Percentiles rank a stretch among this genome's conserved stretches.
Conservation (phyloP, 1,284 basidiomycete genomes). For the Moniliella sp. region DNA sequence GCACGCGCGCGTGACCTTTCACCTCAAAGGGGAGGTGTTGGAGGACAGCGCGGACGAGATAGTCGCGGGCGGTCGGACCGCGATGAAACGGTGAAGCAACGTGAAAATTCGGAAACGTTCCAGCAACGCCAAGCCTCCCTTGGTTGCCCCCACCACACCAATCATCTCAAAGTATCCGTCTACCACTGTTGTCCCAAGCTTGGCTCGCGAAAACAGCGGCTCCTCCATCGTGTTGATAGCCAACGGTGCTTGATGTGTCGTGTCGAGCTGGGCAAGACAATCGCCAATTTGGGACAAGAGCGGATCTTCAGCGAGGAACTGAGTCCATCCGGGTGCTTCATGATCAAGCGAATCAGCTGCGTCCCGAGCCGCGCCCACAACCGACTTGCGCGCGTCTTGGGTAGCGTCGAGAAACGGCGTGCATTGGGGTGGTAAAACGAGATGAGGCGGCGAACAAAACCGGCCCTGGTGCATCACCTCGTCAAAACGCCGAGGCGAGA, state of each 20-base stretch:
- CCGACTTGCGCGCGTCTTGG: constrained; percentile 30
- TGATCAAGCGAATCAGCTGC: constrained; percentile 63
- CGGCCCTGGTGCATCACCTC: constrained; percentile 86
- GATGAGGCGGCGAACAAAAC: too few relatives aligned
- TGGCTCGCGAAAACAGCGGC: constrained; percentile 62
- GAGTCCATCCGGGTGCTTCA: too few relatives aligned
- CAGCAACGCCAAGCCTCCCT: constrained; percentile 67
- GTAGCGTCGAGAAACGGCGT: constrained; percentile 54
- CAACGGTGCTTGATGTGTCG: too few relatives aligned
- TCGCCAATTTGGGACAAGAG: constrained; percentile 65
- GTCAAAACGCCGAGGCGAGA: constrained; percentile 78
- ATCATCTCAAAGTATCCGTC: constrained; percentile 91
- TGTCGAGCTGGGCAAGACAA: constrained; percentile 72
- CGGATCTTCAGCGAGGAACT: constrained; percentile 66
- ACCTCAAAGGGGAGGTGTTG: constrained; percentile 52
- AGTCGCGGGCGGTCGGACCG: constrained; percentile 57
- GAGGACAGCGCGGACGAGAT: constrained; percentile 70
- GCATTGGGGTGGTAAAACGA: too few relatives aligned
- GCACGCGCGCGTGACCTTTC: constrained; percentile 39
- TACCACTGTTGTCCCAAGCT: constrained; percentile 61
- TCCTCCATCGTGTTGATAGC: constrained; percentile 28
- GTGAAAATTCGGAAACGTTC: constrained; percentile 83
- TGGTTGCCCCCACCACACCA: constrained; percentile 62
- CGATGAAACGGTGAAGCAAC: constrained; percentile 83
- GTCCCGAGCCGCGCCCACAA: constrained; percentile 61